A percentile compares a stretch with the other conserved stretches of the same genome.
These are phyloP conservation scores for Garcia nutans DNA, from an alignment of 345 rosid species.

Conservation along the genomic window DNA sequence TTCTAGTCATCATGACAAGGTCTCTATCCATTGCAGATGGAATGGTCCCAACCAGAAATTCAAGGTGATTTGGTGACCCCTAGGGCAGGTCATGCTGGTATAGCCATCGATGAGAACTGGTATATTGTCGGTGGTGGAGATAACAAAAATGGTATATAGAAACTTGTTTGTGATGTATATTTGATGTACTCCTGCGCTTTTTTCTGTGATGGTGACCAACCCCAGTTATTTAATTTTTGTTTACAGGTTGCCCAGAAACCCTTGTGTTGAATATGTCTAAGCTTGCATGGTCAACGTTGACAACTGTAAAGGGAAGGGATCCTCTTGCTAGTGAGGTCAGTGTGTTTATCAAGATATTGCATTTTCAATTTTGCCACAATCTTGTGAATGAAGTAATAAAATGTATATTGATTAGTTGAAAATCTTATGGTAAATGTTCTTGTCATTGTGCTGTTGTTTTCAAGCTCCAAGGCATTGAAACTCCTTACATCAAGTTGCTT, in stretches of 20 bases:
- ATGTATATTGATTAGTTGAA: neutral
- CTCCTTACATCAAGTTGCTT: neutral
- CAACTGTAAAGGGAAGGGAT: conserved; percentile 73
- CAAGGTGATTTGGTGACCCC: conserved; percentile 69
- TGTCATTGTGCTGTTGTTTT: neutral
- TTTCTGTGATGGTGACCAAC: neutral
- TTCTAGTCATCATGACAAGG: conserved; percentile 6
- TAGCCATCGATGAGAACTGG: conserved; percentile 77
- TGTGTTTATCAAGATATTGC: conserved; percentile 9
- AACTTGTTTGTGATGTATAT: conserved; percentile 4
- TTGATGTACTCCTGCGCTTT: conserved; percentile 6
- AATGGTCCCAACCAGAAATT: conserved; percentile 90
- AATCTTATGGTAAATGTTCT: neutral
- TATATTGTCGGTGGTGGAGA: conserved; percentile 97
- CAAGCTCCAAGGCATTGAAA: neutral
- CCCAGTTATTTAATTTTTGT: neutral
- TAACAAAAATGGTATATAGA: conserved; percentile 69
- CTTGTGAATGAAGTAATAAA: neutral
- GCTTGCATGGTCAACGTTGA: conserved; percentile 71
- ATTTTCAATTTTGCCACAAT: neutral
- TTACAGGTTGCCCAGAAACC: conserved; percentile 81
- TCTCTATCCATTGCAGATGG: conserved; percentile 58
- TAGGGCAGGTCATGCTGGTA: conserved; percentile 94
- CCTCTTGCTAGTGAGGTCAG: conserved; percentile 96
- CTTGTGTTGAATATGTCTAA: conserved; percentile 82